Evolutionary conservation across 108 stramenopile genomes (phyloP), one percentile per base, ranked within the genome.

Genomic region (Cyclotella cryptica): DNA sequence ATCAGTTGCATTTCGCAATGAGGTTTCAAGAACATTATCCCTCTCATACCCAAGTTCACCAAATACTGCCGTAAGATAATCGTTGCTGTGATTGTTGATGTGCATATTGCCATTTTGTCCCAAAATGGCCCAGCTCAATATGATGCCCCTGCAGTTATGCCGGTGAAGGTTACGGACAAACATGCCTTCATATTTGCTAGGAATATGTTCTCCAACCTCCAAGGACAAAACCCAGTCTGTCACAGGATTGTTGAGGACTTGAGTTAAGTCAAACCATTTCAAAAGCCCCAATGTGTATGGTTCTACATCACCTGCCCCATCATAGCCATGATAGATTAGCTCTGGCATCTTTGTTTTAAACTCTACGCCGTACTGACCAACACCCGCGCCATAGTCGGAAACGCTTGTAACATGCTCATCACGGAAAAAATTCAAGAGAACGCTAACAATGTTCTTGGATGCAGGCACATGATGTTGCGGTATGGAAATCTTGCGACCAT

Each of bases 141-240:
- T 62, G n/a, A 82, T 18, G 10, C 81, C 75, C 47, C 49, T 82
- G 52, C 75, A 71, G 24, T 83, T 83, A 30, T 83, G 82, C 19
- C 51, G 64, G 60, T 83, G 82, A 8, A 78, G 24, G 59, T 83
- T 83, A 13, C 66, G 62, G 52, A 83, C 66, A 22, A 78, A 22
- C 77, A 83, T 78, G 18, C 71, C 82, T 57, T 83, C 78, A 45
- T 74, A 78, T 19, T 68, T 72, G 62, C 64, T 72, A 35, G 82
- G 72, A 17, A 83, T 51, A 42, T 66, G 77, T 49, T 78, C 82
- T 6, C 77, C 77, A 28, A 78, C 82, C 55, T 78, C 77, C 58
- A 83, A 41, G 24, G 77, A 83, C 30, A 82, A 21, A 3, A 82
- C 81, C 81, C 81, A 82, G 22, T 82, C 75, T 21, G 69, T 40